Conservation (phyloP, 2,329 filamentous ascomycete species). For the Aureobasidium pullulans region DNA sequence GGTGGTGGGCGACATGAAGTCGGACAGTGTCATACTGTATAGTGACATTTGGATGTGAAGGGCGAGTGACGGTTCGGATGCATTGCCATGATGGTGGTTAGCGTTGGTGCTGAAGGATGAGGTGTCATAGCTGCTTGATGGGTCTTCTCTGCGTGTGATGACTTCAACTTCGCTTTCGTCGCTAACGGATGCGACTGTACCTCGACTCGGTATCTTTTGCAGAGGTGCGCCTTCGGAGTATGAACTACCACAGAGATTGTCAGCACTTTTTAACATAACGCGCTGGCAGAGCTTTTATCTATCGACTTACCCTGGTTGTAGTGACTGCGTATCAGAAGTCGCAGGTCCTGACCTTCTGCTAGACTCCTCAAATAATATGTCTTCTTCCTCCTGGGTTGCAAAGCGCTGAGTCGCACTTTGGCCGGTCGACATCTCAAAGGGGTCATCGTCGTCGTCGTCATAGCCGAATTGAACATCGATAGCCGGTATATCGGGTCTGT, state of each 20-base stretch:
- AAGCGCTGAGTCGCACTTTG: neutral
- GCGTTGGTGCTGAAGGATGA: neutral
- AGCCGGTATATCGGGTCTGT: neutral
- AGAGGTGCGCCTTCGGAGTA: conserved; percentile 6
- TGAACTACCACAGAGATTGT: neutral
- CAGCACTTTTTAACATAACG: too few relatives aligned
- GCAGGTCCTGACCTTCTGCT: neutral
- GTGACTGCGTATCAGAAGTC: conserved; percentile 2
- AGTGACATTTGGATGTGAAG: conserved; percentile 64
- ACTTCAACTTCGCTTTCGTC: conserved; percentile 42
- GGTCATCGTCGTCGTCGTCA: conserved; percentile 3
- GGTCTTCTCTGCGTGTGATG: conserved; percentile 36
- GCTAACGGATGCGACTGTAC: conserved; percentile 18
- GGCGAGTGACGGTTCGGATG: conserved; percentile 32
- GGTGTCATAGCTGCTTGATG: conserved; percentile 24
- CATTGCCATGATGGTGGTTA: neutral
- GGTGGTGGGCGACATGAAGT: conserved; percentile 44
- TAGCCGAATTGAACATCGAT: conserved; percentile 11
- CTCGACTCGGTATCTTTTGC: conserved; percentile 23
- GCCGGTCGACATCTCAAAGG: neutral
- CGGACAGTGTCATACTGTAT: conserved; percentile 54
- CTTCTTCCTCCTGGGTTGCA: neutral
- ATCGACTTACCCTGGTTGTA: neutral
- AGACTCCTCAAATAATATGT: neutral
- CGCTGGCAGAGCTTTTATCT: neutral